phyloP scores from a whole-genome alignment of 768 basidiomycete species.

The Mycena epipterygia region DNA sequence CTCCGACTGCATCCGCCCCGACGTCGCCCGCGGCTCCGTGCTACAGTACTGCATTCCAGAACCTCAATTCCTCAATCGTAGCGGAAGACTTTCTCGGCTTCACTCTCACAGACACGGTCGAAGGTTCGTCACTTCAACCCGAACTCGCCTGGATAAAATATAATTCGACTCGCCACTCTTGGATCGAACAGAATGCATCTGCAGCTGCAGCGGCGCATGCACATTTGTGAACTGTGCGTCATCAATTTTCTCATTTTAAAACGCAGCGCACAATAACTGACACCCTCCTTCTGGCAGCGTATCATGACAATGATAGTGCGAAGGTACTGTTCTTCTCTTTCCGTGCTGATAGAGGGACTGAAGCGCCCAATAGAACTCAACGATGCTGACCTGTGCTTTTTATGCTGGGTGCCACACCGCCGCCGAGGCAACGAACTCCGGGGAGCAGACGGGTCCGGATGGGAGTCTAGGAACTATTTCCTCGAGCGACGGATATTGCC shows the following conservation, averaged over 20 bases:
- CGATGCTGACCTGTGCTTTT: constrained; percentile 20
- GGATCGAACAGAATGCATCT: not conserved
- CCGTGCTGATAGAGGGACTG: not conserved
- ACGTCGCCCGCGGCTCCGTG: not conserved
- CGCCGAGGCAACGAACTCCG: constrained; percentile 22
- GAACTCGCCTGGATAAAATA: no score
- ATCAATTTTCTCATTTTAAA: not conserved
- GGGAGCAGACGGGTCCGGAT: constrained; percentile 30
- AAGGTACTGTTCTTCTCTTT: not conserved
- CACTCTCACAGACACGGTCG: constrained; percentile 20
- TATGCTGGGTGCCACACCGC: constrained; percentile 25
- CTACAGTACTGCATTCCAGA: not conserved
- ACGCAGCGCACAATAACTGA: not conserved
- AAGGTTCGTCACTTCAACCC: constrained; percentile 1
- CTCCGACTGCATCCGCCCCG: no score
- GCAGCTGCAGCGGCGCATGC: not conserved
- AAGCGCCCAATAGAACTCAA: not conserved
- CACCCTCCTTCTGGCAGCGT: not conserved
- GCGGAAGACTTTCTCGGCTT: constrained; percentile 20
- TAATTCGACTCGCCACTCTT: not conserved
- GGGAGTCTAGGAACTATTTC: constrained; percentile 3
- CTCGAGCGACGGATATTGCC: not conserved
- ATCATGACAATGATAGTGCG: not conserved
- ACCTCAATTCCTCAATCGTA: constrained; percentile 18
- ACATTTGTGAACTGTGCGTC: constrained; percentile 13